Base-by-base conservation (phyloP, 73 alveolate species). In the Tetrahymena borealis region DNA sequence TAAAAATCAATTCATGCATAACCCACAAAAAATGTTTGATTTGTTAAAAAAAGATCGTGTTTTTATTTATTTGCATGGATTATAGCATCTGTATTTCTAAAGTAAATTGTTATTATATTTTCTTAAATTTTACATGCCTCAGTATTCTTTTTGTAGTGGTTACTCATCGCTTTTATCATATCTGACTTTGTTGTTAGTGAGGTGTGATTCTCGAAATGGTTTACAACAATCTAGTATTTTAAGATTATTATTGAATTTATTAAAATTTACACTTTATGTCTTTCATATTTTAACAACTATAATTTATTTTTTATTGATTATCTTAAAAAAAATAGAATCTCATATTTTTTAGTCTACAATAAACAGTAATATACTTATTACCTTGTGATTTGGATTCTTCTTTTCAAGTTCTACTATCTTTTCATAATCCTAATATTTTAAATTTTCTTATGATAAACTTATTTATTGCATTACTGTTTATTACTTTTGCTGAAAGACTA, bases 181-280 rank as follows among this genome's bases (percentile, higher is more conserved):
- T 95, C 96, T 4, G 98, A 77, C 36, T 96, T 96, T 18, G 98
- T 92, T 15, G 94, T 43, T 11, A 96, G 38, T 0, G 95, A 96
- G 32, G 40, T 42, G 12, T 94, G 90, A 33, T 90, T 91, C 32
- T 96, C 98, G 33, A 96, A 78, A 78, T 95, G 97, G 40, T 96
- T 96, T 85, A 78, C 38, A 0, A 95, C 77, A 40, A 90, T 92
- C 32, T 97, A 96, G n/a, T 15, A n/a, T 60, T 1, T 5, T 24
- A 5, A 60, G 11, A 60, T 60, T 18, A 15, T 2, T 60, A 20
- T 24, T 15, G 85, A 60, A 1, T 60, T 60, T 90, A n/a, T n/a
- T n/a, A n/a, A n/a, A n/a, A n/a, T n/a, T n/a, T n/a, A n/a, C n/a
- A n/a, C n/a, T n/a, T n/a, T n/a, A n/a, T n/a, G n/a, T n/a, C n/a